Evolutionary conservation across 2,329 filamentous ascomycete genomes (phyloP).

Genomic region (Lomentospora prolificans): DNA sequence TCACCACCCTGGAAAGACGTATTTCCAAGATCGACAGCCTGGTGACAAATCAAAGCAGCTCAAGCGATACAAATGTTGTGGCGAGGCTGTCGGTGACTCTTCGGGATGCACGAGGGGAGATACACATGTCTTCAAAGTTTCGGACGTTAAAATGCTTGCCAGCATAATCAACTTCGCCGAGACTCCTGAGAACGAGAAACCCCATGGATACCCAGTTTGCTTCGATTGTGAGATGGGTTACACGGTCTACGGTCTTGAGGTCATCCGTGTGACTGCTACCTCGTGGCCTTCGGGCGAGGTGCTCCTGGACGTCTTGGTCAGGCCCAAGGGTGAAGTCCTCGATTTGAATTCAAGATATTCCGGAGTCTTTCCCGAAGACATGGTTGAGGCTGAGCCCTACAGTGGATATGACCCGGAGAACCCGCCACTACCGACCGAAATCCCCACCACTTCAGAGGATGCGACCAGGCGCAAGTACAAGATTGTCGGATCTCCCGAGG

Average conservation of each 20-base stretch:
- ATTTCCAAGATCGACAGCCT: constrained; percentile 45
- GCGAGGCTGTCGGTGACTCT: constrained; percentile 60
- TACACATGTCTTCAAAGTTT: constrained; percentile 82
- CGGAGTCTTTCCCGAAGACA: constrained; percentile 71
- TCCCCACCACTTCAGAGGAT: constrained; percentile 15
- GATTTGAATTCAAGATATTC: constrained; percentile 91
- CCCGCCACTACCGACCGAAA: constrained; percentile 14
- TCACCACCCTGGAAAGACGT: constrained; percentile 68
- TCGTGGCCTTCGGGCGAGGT: constrained; percentile 71
- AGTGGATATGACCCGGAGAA: constrained; percentile 16
- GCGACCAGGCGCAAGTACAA: constrained; percentile 39
- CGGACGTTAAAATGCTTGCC: constrained; percentile 65
- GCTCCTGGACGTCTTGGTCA: constrained; percentile 76
- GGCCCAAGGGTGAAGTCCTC: constrained; percentile 71
- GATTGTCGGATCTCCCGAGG: constrained; percentile 65
- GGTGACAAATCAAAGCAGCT: constrained; percentile 48
- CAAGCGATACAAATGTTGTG: constrained; percentile 69
- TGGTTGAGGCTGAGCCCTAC: constrained; percentile 56
- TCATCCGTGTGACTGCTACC: constrained; percentile 81
- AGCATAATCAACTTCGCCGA: constrained; percentile 67
- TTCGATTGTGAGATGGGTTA: constrained; percentile 99
- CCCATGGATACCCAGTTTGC: constrained; percentile 63
- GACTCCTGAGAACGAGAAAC: constrained; percentile 64
- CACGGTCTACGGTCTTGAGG: constrained; percentile 76
- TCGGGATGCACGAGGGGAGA: constrained; percentile 61